phyloP scores from a whole-genome alignment of 164 flowering plant genomes.

The Umbellularia californica region DNA sequence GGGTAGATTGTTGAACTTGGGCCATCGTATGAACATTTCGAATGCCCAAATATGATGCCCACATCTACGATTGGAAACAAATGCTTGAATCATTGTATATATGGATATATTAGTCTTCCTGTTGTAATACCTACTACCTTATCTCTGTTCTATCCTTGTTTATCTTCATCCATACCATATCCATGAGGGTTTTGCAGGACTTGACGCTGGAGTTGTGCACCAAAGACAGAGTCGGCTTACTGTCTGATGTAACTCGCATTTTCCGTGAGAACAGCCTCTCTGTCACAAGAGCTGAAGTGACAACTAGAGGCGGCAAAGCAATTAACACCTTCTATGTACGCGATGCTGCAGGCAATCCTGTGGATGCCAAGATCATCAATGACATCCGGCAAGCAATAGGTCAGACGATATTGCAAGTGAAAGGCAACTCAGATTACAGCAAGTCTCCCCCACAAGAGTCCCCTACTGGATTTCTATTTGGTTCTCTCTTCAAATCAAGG shows the following conservation, averaged over 20 bases:
- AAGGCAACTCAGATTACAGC: constrained; percentile 42
- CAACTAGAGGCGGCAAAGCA: constrained; percentile 80
- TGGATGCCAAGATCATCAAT: constrained; percentile 79
- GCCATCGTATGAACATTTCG: too few species aligned
- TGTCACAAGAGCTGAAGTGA: constrained; percentile 88
- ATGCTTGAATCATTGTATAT: too few species aligned
- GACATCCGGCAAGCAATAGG: constrained; percentile 69
- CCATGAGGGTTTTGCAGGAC: constrained; percentile 42
- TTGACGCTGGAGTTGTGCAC: constrained; percentile 88
- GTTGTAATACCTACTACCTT: neutral
- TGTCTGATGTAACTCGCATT: constrained; percentile 85
- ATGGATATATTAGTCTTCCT: neutral
- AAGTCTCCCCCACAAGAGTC: constrained; percentile 64
- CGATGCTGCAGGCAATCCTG: constrained; percentile 74
- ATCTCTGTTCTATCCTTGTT: neutral
- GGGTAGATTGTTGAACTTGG: too few species aligned
- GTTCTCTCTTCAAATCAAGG: constrained; percentile 78
- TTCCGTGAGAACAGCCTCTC: constrained; percentile 90
- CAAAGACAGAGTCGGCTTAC: constrained; percentile 70
- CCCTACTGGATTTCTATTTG: constrained; percentile 71
- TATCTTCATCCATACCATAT: neutral
- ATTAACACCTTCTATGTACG: constrained; percentile 82
- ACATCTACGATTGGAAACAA: too few species aligned
- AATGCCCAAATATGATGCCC: neutral
- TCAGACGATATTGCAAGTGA: constrained; percentile 72